A percentile compares a stretch with the other conserved stretches of the same genome.
These are phyloP conservation scores for Cajanus cajan DNA, from an alignment of 306 rosid genomes.

Conservation along the genomic window DNA sequence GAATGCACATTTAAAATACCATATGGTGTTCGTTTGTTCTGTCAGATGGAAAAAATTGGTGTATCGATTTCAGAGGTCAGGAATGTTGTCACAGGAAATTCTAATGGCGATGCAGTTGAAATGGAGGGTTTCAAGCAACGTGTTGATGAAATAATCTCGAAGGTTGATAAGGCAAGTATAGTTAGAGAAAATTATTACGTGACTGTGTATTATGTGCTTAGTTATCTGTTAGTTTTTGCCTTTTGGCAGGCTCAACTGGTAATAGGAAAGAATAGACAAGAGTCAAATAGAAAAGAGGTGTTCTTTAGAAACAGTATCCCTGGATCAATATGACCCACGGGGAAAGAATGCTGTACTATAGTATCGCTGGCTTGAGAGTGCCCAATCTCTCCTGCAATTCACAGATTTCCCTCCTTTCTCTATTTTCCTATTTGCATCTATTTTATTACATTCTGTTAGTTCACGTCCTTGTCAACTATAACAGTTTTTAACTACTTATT, in stretches of 20 bases:
- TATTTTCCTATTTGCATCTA: not conserved
- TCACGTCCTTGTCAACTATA: not conserved
- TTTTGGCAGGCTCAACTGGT: not conserved
- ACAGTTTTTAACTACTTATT: not conserved
- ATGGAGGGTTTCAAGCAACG: slow-evolving; percentile 49
- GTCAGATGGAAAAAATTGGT: slow-evolving; percentile 44
- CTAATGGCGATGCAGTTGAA: slow-evolving; percentile 29
- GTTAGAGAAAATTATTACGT: not conserved
- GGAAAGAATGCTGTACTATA: not conserved
- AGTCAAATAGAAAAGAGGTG: not conserved
- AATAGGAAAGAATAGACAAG: not conserved
- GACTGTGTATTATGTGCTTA: not conserved
- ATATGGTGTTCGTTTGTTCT: slow-evolving; percentile 12
- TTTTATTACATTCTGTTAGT: not conserved
- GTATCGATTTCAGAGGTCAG: slow-evolving; percentile 33
- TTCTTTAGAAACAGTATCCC: not conserved
- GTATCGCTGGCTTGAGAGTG: not conserved
- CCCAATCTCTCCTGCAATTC: not conserved
- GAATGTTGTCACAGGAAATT: slow-evolving; percentile 23
- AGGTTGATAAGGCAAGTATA: slow-evolving; percentile 61
- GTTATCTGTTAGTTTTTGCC: not conserved
- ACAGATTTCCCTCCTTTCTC: not conserved
- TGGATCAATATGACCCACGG: not conserved
- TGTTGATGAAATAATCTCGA: slow-evolving; percentile 47
- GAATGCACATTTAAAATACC: not conserved